Base-by-base conservation (phyloP, 139 green algal genomes). In the Limnomonas spitsbergensis region DNA sequence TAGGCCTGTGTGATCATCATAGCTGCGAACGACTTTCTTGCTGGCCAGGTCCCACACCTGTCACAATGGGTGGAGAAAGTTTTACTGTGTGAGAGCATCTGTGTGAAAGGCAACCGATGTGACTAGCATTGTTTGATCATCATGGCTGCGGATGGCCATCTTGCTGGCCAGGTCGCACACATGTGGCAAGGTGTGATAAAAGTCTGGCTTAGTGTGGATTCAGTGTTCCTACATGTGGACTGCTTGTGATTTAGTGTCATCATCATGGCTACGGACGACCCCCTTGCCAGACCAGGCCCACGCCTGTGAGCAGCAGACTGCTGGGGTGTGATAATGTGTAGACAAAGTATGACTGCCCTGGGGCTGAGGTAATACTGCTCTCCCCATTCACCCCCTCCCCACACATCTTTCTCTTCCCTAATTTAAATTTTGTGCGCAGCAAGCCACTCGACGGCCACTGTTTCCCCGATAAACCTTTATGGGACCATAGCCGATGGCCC, bases 91-190 rank as follows among this genome's bases (percentile, higher is more conserved):
- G 47, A 29, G 47, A 29, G 32, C 93, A 68, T 97, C 93, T 1
- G 93, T 91, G 80, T 95, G 91, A 76, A 97, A 97, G 47, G 85
- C 81, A 14, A 92, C 88, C 42, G 88, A 90, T 56, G 93, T 89
- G 47, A 85, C 69, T 20, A 81, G 72, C 7, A 80, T 82, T 9
- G 84, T 72, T 40, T 87, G 84, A 56, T 92, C 88, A 38, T 95
- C 91, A 77, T 92, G 94, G 26, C 54, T 86, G 24, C 88, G 81
- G 32, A 94, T 78, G n/a, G 79, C 83, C 34, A 81, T 79, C 34
- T 90, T 87, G 35, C 80, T 89, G 54, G 82, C 68, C n/a, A 96
- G 66, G 83, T 97, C 93, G 91, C 92, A 97, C 7, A 97, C 81
- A 66, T 69, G 14, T n/a, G n/a, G 14, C 14, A 14, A 61, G 14